A percentile compares a stretch with the other conserved stretches of the same genome.
Evolutionary conservation across 2,329 filamentous ascomycete species (phyloP).

Genomic region (Fusarium pseudograminearum): DNA sequence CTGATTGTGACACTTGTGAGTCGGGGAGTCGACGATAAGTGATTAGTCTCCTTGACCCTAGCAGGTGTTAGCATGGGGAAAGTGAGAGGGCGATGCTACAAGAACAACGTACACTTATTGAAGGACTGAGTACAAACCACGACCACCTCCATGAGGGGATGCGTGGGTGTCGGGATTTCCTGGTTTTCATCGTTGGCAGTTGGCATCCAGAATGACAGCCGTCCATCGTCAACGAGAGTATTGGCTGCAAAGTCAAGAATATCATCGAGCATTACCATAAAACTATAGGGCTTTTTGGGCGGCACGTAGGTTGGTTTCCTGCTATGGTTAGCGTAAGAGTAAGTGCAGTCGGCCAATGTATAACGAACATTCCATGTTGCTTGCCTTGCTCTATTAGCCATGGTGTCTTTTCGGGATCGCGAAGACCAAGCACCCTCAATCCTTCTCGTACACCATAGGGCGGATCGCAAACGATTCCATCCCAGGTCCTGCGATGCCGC

Average conservation of each 20-base stretch:
- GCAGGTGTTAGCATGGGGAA: conserved; percentile 3
- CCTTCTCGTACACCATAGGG: conserved; percentile 97
- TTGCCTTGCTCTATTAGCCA: conserved; percentile 76
- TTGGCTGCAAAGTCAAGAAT: conserved; percentile 84
- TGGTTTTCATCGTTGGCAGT: conserved; percentile 83
- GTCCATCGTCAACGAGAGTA: conserved; percentile 81
- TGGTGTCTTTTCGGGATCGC: conserved; percentile 71
- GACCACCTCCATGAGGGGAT: conserved; percentile 79
- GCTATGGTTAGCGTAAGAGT: conserved; percentile 26
- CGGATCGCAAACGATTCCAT: conserved; percentile 95
- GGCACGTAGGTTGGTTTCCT: conserved; percentile 77
- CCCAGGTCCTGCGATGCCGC: conserved; percentile 70
- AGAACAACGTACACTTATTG: conserved; percentile 77
- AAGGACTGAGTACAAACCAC: conserved; percentile 87
- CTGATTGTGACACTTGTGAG: conserved; percentile 61
- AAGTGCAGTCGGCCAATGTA: not conserved
- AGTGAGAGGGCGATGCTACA: not conserved
- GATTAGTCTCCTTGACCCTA: conserved; percentile 88
- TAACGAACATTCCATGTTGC: conserved; percentile 74
- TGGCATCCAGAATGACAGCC: conserved; percentile 97
- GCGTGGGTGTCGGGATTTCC: conserved; percentile 80
- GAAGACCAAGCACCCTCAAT: conserved; percentile 84
- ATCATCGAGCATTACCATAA: conserved; percentile 89
- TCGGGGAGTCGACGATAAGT: conserved; percentile 82
- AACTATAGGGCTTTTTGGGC: conserved; percentile 92